Evolutionary conservation across 2,329 filamentous ascomycete genomes (phyloP), one percentile per base, ranked within the genome.

Genomic region (Arthrobotrys conoides): DNA sequence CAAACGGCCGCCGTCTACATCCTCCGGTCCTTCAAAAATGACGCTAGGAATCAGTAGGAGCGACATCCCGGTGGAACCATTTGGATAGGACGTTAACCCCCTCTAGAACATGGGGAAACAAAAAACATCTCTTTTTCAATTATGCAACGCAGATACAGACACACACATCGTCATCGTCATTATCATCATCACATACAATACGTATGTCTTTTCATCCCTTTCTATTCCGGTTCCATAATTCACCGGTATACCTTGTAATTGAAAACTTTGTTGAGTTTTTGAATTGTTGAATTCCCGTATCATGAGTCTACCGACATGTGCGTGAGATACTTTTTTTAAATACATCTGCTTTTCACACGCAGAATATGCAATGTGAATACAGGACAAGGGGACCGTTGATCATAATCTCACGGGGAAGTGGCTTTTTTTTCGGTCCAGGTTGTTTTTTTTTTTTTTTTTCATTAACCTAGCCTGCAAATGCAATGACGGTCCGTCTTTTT

Each of bases 1-100:
- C 38, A 38, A 20, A 65, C 48, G 57, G 33, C 33, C 36, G 18
- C 36, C 36, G 3, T 59, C 33, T 20, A 24, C 33, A 61, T 44
- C 36, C 36, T 48, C 61, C 38, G 41, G 16, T 49, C 24, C 44
- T 49, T 12, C 24, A 22, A 68, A 75, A 69, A 61, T 64, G 46
- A 68, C 71, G 71, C 71, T 75, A 75, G 64, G 51, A 64, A 72
- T 44, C 38, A 66, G 53, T 49, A 67, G 64, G 64, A 75, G 51
- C 64, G 64, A 55, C 36, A 68, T 68, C 64, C 64, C 64, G 63
- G 64, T 41, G 38, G 12, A 48, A 48, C 46, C 51, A 16, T 48
- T 68, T 59, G 22, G 18, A 71, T 20, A 61, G 9, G 3, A 9
- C 0, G 6, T 6, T 6, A 30, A 3, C 8, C 20, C 9, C 46